Evolutionary conservation across 1,284 basidiomycete genomes (phyloP), one percentile per base, ranked within the genome.

Genomic region (Rhizopogon parksii): DNA sequence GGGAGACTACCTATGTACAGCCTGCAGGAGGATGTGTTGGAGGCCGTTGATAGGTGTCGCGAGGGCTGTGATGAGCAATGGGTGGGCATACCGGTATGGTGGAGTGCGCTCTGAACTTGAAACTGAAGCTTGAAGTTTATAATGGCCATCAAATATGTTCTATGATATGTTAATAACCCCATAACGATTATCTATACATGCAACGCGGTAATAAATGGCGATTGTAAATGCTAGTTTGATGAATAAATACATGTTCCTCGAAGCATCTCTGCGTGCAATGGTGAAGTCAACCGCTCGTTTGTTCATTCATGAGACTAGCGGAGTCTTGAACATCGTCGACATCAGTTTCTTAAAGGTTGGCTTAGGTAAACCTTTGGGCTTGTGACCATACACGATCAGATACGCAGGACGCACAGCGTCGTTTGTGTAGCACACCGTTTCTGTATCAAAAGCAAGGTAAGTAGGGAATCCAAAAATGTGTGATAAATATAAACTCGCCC

Each of bases 351-450:
- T 68, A 40, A 69, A 46, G 52, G 53, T 66, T 8, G 40, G 49
- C 14, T 45, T 39, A 27, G 51, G 57, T 45, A 46, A 46, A 37
- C 57, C 30, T 37, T 48, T 55, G 66, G 70, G 59, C 68, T 76
- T 60, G 40, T 58, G 40, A n/a, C 66, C 75, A 55, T 82, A 82
- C 6, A 79, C 71, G 17, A 82, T 63, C 42, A 82, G 64, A 61
- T 75, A 82, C 0, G 79, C 79, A 27, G 79, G 79, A 15, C 79
- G 73, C 53, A 81, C 74, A 25, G 79, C 79, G 53, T 79, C 78
- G 56, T 80, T 79, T 42, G 69, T 59, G 55, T 82, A 82, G 7
- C 80, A 79, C 9, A 82, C 78, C 2, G 77, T 80, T 60, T 82
- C 80, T 65, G 43, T 3, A 4, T 46, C 5, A 14, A 57, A 46